A percentile compares a stretch with the other conserved stretches of the same genome.
These are phyloP conservation scores for Amanita brunnescens DNA, from an alignment of 768 basidiomycete genomes.

Conservation along the genomic window DNA sequence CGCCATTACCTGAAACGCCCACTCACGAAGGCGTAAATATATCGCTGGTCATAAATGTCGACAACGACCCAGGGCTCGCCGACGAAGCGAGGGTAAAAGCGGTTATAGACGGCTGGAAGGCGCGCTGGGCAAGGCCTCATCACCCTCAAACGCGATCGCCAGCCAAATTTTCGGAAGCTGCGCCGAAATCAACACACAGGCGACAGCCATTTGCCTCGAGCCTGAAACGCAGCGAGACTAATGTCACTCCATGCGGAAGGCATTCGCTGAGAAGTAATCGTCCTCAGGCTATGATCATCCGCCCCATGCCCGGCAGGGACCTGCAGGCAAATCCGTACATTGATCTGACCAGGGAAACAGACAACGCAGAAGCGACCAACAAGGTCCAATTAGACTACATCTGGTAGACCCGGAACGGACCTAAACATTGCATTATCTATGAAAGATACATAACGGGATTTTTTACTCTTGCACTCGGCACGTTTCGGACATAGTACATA, in stretches of 20 bases:
- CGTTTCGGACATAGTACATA: not conserved
- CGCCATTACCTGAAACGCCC: constrained; percentile 4
- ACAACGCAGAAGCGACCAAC: not conserved
- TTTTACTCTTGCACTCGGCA: not conserved
- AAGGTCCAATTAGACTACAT: not conserved
- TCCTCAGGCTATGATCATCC: not conserved
- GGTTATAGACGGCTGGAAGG: constrained; percentile 23
- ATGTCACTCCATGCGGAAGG: constrained; percentile 34
- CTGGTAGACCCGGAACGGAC: not conserved
- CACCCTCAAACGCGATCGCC: not conserved
- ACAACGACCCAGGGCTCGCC: constrained; percentile 16
- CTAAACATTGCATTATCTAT: not conserved
- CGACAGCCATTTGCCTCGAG: constrained; percentile 14
- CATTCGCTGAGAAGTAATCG: constrained; percentile 15
- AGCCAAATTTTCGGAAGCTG: constrained; percentile 11
- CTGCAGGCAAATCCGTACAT: not conserved
- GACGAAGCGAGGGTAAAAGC: constrained; percentile 12
- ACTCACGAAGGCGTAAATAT: not conserved
- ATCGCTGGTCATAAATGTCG: constrained; percentile 13
- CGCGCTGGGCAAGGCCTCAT: constrained; percentile 15
- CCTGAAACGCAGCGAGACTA: constrained; percentile 35
- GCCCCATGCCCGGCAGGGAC: not conserved
- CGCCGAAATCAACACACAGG: constrained; percentile 14
- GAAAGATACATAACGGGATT: not conserved
- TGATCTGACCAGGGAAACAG: not conserved